Conservation (phyloP, 2,329 filamentous ascomycete species). For the Aspergillus eucalypticola region DNA sequence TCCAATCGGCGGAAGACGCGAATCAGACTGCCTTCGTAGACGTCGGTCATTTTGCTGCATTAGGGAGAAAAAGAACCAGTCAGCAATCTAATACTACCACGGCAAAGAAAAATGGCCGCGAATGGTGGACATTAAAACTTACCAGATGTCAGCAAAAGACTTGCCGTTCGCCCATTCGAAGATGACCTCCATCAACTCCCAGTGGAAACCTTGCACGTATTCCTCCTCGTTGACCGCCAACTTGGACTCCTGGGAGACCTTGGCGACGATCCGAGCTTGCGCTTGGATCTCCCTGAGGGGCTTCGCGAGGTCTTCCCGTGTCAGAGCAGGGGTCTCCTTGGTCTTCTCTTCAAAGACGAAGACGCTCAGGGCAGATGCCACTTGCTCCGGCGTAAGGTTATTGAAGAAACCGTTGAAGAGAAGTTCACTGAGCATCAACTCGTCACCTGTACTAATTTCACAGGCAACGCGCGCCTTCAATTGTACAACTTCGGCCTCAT, state of each 20-base stretch:
- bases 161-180: conserved; percentile 87
- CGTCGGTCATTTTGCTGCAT: conserved; percentile 93
- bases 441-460: conserved; percentile 95
- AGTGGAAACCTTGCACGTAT: conserved; percentile 86
- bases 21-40: conserved; percentile 95
- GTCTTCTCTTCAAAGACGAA: conserved; percentile 99
- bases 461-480: conserved; percentile 96
- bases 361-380: conserved; percentile 81
- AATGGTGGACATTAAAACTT: conserved; percentile 45
- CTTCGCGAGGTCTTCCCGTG: conserved; percentile 77
- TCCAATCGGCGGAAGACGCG: conserved; percentile 93
- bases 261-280: conserved; percentile 84
- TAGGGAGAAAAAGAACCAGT: conserved; percentile 13
- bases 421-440: conserved; percentile 87
- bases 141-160: conserved; percentile 93
- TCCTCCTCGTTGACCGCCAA: conserved; percentile 92
- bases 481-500: conserved; percentile 91
- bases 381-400: conserved; percentile 83
- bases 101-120: neutral
- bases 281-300: conserved; percentile 83
- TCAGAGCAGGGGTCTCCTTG: conserved; percentile 68
- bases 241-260: conserved; percentile 93
- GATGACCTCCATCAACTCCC: conserved; percentile 95
- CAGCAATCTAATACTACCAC: conserved; percentile 1
- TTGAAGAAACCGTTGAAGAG: conserved; percentile 99